phyloP scores from a whole-genome alignment of 768 basidiomycete species.

The Tricholoma hemisulphureum region DNA sequence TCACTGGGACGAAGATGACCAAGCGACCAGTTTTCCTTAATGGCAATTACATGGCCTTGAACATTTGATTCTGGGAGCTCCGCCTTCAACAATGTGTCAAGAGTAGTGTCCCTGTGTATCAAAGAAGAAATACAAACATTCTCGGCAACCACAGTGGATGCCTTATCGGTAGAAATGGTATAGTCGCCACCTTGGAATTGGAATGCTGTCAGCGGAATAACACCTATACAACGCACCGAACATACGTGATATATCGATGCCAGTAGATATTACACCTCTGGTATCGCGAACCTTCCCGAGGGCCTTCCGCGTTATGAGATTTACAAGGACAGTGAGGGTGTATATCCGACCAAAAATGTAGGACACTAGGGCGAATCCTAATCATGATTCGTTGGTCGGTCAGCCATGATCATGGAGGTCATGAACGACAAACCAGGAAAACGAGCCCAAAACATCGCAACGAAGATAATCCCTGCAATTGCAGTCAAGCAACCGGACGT shows the following conservation, averaged over 20 bases:
- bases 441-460: conserved; percentile 5
- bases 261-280: not conserved
- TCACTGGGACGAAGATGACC: too few species aligned
- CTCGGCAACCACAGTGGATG: not conserved
- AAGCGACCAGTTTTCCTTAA: too few species aligned
- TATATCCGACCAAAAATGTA: conserved; percentile 13
- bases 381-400: not conserved
- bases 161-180: not conserved
- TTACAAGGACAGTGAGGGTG: conserved; percentile 11
- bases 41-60: too few species aligned
- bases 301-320: not conserved
- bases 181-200: not conserved
- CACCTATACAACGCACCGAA: not conserved
- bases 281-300: not conserved
- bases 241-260: not conserved
- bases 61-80: too few species aligned
- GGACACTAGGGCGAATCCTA: conserved; percentile 8
- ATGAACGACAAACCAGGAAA: not conserved
- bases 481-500: conserved; percentile 9
- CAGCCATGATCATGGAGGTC: not conserved
- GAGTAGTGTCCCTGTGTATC: too few species aligned
- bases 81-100: too few species aligned
- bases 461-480: conserved; percentile 1
- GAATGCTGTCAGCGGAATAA: too few species aligned
- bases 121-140: not conserved